phyloP scores from a whole-genome alignment of 2,329 filamentous ascomycete genomes.

The Ophiostoma ulmi region DNA sequence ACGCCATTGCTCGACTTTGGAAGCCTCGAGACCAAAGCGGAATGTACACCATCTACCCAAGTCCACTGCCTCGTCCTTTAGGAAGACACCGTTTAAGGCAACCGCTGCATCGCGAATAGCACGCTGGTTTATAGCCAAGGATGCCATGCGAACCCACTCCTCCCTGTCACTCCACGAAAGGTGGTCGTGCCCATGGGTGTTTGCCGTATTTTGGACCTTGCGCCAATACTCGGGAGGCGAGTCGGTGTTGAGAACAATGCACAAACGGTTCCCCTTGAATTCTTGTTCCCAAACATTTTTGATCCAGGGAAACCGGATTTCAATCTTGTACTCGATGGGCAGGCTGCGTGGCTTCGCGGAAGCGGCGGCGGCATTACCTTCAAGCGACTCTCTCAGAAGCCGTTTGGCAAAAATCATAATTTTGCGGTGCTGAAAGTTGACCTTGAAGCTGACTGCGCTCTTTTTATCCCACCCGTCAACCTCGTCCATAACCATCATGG shows the following conservation, averaged over 20 bases:
- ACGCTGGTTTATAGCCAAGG: slow-evolving; percentile 39
- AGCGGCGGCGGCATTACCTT: neutral
- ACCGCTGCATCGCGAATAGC: slow-evolving; percentile 36
- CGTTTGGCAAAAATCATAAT: slow-evolving; percentile 22
- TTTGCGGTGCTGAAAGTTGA: slow-evolving; percentile 21
- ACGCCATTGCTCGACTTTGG: slow-evolving; percentile 32
- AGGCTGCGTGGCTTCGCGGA: neutral
- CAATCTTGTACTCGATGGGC: slow-evolving; percentile 37
- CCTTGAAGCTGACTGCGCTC: slow-evolving; percentile 28
- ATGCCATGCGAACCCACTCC: slow-evolving; percentile 47
- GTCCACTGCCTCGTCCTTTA: slow-evolving; percentile 42
- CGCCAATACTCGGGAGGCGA: slow-evolving; percentile 47
- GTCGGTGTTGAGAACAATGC: slow-evolving; percentile 45
- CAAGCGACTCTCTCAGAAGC: slow-evolving; percentile 1
- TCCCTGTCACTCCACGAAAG: slow-evolving; percentile 40
- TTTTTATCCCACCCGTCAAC: slow-evolving; percentile 25
- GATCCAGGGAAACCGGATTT: slow-evolving; percentile 45
- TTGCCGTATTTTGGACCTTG: slow-evolving; percentile 34
- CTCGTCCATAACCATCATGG: slow-evolving; percentile 57
- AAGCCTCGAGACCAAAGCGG: slow-evolving; percentile 40
- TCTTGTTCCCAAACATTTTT: slow-evolving; percentile 40
- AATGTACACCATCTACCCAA: slow-evolving; percentile 56
- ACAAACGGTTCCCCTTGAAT: slow-evolving; percentile 33
- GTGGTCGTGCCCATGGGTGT: slow-evolving; percentile 35
- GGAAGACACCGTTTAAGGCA: slow-evolving; percentile 33